Evolutionary conservation across 768 basidiomycete species (phyloP).

Genomic region (Suillus alpinus): DNA sequence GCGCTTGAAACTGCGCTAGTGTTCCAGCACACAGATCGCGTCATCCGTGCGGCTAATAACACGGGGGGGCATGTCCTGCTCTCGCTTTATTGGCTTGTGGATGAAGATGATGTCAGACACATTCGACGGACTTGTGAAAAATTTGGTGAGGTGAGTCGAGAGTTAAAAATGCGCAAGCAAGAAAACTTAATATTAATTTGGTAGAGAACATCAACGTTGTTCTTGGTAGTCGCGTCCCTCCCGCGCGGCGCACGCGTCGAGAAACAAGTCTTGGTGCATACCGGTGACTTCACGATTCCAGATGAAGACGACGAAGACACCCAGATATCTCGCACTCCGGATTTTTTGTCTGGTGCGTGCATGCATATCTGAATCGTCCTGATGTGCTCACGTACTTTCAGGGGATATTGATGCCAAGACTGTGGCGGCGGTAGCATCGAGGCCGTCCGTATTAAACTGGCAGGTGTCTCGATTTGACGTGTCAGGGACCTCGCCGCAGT

Average conservation of each 20-base stretch:
- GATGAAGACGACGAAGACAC: constrained; percentile 47
- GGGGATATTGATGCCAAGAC: background rate
- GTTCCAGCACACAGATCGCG: constrained; percentile 75
- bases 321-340: constrained; percentile 34
- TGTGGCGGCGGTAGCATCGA: too few relatives aligned
- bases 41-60: constrained; percentile 55
- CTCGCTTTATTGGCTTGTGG: constrained; percentile 71
- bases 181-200: constrained; percentile 1
- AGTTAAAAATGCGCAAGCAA: too few relatives aligned
- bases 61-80: constrained; percentile 60
- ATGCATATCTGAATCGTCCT: background rate
- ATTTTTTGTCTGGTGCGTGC: constrained; percentile 39
- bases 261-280: constrained; percentile 73
- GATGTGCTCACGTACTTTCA: background rate
- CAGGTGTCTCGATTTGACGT: constrained; percentile 46
- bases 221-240: constrained; percentile 58
- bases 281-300: constrained; percentile 48
- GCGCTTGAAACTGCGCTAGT: constrained; percentile 68
- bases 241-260: constrained; percentile 74
- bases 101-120: constrained; percentile 34
- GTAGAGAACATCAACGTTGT: constrained; percentile 47
- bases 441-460: constrained; percentile 35
- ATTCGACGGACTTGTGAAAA: constrained; percentile 40
- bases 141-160: constrained; percentile 17
- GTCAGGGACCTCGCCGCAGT: constrained; percentile 32